Evolutionary conservation across 139 green algal species (phyloP), one percentile per base, ranked within the genome.

Genomic region (Micromonas pusilla): DNA sequence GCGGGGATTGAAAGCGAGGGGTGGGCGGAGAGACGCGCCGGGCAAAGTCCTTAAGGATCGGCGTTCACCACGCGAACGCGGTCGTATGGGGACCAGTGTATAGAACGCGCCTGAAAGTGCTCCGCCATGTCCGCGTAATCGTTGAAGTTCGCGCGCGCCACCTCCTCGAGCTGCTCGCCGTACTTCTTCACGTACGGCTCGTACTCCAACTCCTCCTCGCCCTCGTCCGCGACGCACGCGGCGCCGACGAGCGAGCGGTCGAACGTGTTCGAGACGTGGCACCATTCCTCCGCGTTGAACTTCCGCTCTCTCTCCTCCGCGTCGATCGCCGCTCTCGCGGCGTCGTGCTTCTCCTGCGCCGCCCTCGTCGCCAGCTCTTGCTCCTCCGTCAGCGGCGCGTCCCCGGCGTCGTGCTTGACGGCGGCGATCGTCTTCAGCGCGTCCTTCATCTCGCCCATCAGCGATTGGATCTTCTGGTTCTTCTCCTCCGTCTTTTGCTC

Each of bases 241-340:
- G 30, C 33, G 5, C 72, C 72, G 13, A 78, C 53, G 28, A 78
- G 52, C 2, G 72, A 62, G 20, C 52, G 60, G 5, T 9, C 19
- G 13, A 9, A 68, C 0, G 36, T n/a, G 0, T 60, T 28, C 1
- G 20, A 34, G 0, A 75, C 68, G 28, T 67, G 25, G 30, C 70
- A 76, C 38, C 60, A 31, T 30, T 78, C 72, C 30, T 78, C 72
- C 1, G 72, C 72, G 72, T 67, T 78, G 33, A 78, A 78, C 30
- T 66, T 78, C 33, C 28, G 36, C 53, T 67, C 13, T n/a, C 30
- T 23, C 68, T 62, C 26, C 38, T 53, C 31, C 6, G 36, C 25
- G 25, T 38, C 68, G 3, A 62, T 36, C 23, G n/a, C 25, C 5
- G 23, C 23, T 13, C 28, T 30, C 26, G 68, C 38, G 16, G 66